Base-by-base conservation (phyloP, 768 basidiomycete species). In the Obba rivulosa region DNA sequence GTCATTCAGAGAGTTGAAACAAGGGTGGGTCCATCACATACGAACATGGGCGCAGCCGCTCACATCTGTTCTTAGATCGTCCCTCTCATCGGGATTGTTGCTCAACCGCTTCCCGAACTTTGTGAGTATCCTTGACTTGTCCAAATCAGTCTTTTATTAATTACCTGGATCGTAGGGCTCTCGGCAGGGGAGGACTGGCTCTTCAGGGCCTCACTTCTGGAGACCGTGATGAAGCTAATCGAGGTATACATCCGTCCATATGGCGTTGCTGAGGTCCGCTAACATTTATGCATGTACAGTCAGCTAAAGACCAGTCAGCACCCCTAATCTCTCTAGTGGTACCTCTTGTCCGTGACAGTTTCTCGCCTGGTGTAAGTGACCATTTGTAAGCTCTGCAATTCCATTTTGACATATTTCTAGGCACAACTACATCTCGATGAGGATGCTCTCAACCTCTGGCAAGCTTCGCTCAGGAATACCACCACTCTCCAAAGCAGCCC, bases 401-500 rank as follows among this genome's bases (percentile, higher is more conserved):
- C 3, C 34, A 2, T 22, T 43, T 4, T n/a, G 35, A 18, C 18
- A 14, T 36, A 37, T 41, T 8, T n/a, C 10, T 42, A 91, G 88
- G 74, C 72, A 24, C 72, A 75, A n/a, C 66, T 76, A 31, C 75
- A 85, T 52, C 74, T 95, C 20, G 91, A 94, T 55, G 80, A 81
- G 51, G 92, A 94, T 62, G 86, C 79, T 0, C 62, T 92, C 41
- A 72, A 70, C 36, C 76, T 95, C 10, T 94, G 92, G 92, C 70
- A 75, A 20, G 70, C 77, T 25, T 78, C 86, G 1, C 67, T 93
- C 34, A 75, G 82, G 41, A 87, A 89, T 58, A 76, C 85, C 1
- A 62, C 73, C 1, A 68, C 73, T 1, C 61, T 90, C 8, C 67
- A 75, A 10, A 74, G 67, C 50, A 56, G 66, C n/a, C 65, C 71